Evolutionary conservation across 805 yeast genomes (phyloP), one percentile per base, ranked within the genome.

Genomic region (Hanseniaspora lachancei): DNA sequence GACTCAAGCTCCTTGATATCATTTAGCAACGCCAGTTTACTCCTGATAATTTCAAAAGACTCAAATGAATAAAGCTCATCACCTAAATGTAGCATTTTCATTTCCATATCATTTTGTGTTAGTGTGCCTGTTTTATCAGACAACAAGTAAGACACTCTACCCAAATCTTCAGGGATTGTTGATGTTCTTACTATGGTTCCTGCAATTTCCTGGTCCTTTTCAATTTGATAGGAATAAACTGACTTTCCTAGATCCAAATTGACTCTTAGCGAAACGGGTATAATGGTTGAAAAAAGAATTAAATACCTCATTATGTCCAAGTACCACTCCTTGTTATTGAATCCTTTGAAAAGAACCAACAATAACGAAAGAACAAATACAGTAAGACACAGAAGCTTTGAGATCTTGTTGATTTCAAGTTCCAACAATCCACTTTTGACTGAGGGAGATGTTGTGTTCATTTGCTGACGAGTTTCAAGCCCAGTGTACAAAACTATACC

Each of bases 31-130:
- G 48, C 20, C 23, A 51, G 20, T 23, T 55, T 47, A 47, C 81
- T 86, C 2, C 79, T 70, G 2, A 93, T 96, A 43, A 89, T 81
- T 67, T 91, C 97, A 80, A 93, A 77, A 0, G 96, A 80, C 63
- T 93, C 97, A 36, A 86, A 86, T 9, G 95, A 88, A 64, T 89
- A 93, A 13, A 96, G 85, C 15, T 91, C 95, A 0, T 91, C 77
- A 5, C 98, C 99, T 36, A 95, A 72, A 66, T 95, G 97, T 46
- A 93, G 73, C 67, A 89, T 91, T 62, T 87, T 88, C 77, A 93
- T 73, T 64, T 88, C 96, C 99, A 93, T 93, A 66, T 95, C 98
- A 67, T 93, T 93, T 67, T 91, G 97, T 5, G 99, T 93, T 61
- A 93, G 76, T 0, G 99, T 93, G 40, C 99, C 99, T 0, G 99